These are phyloP conservation scores for Bifiguratus adelaidae DNA, from an alignment of 192 early-diverging fungal species.

Conservation along the genomic window DNA sequence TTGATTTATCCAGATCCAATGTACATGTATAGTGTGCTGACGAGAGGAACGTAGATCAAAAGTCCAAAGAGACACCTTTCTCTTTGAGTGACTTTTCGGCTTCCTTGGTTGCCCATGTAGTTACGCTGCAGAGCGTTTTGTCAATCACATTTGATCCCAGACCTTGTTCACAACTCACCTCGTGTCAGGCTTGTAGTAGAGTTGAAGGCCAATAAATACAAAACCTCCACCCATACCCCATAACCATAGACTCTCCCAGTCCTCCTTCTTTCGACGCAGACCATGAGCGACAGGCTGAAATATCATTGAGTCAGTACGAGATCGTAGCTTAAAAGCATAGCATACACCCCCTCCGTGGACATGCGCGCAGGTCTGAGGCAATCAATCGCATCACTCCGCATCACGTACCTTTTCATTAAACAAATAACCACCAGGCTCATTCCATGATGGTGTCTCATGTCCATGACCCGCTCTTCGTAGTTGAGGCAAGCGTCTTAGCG, in stretches of 20 bases:
- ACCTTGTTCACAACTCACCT: constrained; percentile 28
- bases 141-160: background rate
- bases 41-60: too few relatives aligned
- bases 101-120: constrained; percentile 65
- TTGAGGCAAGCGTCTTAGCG: too few relatives aligned
- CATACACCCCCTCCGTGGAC: background rate
- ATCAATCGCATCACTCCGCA: background rate
- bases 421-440: constrained; percentile 65
- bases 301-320: background rate
- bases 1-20: too few relatives aligned
- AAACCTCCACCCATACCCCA: constrained; percentile 53
- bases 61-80: constrained; percentile 50
- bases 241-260: constrained; percentile 60
- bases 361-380: background rate
- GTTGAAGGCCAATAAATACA: constrained; percentile 30
- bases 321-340: too few relatives aligned
- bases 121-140: constrained; percentile 28
- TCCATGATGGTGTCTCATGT: constrained; percentile 42
- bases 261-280: constrained; percentile 57
- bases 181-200: constrained; percentile 71
- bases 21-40: too few relatives aligned
- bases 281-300: constrained; percentile 36
- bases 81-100: constrained; percentile 65
- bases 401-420: constrained; percentile 60
- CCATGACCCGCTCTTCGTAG: too few relatives aligned